phyloP scores from a whole-genome alignment of 2,329 filamentous ascomycete genomes.

The Fusarium decemcellulare region DNA sequence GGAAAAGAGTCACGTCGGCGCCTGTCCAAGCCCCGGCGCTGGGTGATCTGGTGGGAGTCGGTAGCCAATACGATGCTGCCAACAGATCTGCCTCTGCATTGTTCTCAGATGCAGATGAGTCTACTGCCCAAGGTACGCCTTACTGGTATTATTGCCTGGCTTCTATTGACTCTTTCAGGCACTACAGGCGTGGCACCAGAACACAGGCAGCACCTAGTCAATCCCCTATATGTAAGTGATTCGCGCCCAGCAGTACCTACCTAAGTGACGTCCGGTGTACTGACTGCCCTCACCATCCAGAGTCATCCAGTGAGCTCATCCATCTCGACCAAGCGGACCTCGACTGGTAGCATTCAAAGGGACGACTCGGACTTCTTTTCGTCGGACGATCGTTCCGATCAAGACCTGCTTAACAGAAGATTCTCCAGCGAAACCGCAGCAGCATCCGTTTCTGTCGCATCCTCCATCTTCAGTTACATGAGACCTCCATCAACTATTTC shows the following conservation, averaged over 20 bases:
- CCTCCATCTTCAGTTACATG: constrained; percentile 22
- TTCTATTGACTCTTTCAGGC: not conserved
- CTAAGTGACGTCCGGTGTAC: not conserved
- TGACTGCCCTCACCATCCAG: not conserved
- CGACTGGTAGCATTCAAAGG: not conserved
- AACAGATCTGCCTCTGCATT: constrained; percentile 1
- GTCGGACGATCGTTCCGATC: not conserved
- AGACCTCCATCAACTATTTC: constrained; percentile 20
- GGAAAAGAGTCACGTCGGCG: not conserved
- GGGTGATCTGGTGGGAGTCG: constrained; percentile 25
- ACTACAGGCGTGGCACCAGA: not conserved
- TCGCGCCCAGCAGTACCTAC: not conserved
- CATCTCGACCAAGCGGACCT: not conserved
- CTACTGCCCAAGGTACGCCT: not conserved
- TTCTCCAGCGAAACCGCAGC: constrained; percentile 15
- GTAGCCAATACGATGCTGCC: constrained; percentile 18
- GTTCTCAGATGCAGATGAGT: not conserved
- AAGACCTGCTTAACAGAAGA: constrained; percentile 1
- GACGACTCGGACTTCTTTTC: not conserved
- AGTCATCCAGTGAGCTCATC: not conserved
- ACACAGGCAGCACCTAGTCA: not conserved
- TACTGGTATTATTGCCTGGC: not conserved
- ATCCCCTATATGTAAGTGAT: not conserved
- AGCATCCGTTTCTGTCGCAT: not conserved
- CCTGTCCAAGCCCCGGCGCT: not conserved